Base-by-base conservation (phyloP, 2,329 filamentous ascomycete species). In the Fusarium compactum region DNA sequence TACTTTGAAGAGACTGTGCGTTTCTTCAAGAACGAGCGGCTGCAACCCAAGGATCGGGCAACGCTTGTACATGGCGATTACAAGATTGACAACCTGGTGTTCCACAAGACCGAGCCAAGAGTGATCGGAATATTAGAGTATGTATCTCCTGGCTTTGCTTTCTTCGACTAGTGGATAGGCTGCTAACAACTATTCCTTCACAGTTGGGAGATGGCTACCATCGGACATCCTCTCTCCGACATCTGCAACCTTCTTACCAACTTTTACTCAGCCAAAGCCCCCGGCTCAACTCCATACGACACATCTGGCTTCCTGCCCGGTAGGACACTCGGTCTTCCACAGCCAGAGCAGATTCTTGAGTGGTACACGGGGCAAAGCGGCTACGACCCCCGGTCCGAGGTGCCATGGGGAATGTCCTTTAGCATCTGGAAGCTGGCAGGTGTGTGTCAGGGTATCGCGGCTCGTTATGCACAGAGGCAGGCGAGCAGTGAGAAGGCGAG, bases 121-220 rank as follows among this genome's bases (percentile, higher is more conserved):
- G 95, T 98, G 15, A 95, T 98, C 80, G 96, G 95, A 6, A 94
- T 98, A 58, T 83, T 98, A 8, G 96, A 99, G 87, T 92, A 80
- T 78, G 87, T 82, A 12, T 24, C 34, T 24, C 22, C 46, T 45
- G 25, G 27, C 40, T 41, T 47, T 41, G 22, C 29, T 38, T n/a
- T 30, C 20, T 46, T 22, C 10, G n/a, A 27, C 24, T 34, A 7
- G 16, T 14, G 15, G 16, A 41, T 8, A 14, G 30, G 30, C 46
- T 20, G 51, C 63, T 61, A 55, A 60, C 34, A 18, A 27, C 18
- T 6, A 24, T 25, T 47, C 53, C 24, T 9, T 52, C n/a, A 76
- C 75, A 89, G 87, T 82, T 98, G 95, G 95, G 96, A 98, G 83
- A 97, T 99, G 94, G 94, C 94, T 38, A 98, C 96, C 0, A 91